Conservation (phyloP, 1,284 basidiomycete genomes). For the Rhodotorula sp. region DNA sequence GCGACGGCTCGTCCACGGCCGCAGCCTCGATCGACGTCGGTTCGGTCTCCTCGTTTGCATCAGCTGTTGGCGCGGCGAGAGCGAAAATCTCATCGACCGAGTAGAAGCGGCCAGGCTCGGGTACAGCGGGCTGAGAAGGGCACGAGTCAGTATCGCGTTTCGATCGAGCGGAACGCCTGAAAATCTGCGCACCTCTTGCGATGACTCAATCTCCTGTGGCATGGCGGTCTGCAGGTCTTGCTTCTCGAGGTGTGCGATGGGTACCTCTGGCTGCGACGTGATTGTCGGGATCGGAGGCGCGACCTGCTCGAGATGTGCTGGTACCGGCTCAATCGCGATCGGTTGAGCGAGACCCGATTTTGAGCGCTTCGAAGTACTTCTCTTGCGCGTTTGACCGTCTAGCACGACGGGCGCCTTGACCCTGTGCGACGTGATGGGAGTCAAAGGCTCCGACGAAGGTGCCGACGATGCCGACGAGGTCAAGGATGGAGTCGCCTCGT, state of each 20-base stretch:
- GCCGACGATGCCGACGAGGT: conserved; percentile 26
- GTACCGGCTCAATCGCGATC: not conserved
- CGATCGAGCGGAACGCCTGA: not conserved
- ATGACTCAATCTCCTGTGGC: not conserved
- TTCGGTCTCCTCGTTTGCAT: not conserved
- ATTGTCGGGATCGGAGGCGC: not conserved
- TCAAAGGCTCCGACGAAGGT: not conserved
- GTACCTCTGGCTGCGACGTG: not conserved
- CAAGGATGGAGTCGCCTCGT: conserved; percentile 19
- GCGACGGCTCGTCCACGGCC: not conserved
- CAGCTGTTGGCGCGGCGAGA: conserved; percentile 2
- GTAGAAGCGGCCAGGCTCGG: conserved; percentile 15
- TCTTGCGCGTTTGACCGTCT: conserved; percentile 12
- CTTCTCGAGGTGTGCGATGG: not conserved
- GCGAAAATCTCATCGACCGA: conserved; percentile 32
- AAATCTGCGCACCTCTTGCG: not conserved
- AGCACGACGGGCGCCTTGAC: not conserved
- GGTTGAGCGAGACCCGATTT: not conserved
- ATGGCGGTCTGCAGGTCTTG: not conserved
- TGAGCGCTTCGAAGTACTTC: not conserved
- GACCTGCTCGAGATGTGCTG: not conserved
- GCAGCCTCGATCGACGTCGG: not conserved
- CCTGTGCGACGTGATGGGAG: conserved; percentile 3
- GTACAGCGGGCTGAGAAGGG: not conserved
- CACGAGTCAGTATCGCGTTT: not conserved